Evolutionary conservation across 2,329 filamentous ascomycete genomes (phyloP).

Genomic region (Cordyceps tenuipes): DNA sequence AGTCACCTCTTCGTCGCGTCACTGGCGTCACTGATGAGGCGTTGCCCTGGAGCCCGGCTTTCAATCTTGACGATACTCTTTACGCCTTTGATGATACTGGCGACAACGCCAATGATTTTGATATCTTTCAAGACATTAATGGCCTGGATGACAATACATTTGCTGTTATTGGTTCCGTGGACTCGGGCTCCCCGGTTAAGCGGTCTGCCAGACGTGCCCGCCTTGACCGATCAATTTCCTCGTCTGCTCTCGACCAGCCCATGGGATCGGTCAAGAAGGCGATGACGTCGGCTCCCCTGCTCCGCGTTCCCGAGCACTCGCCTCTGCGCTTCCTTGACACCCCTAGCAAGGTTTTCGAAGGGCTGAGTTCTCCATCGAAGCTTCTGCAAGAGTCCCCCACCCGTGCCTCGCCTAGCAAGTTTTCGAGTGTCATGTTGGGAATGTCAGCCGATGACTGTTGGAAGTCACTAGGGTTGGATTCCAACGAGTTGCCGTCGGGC

Average conservation of each 20-base stretch:
- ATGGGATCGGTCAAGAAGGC: constrained; percentile 47
- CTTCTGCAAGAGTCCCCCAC: constrained; percentile 30
- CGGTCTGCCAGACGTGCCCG: constrained; percentile 51
- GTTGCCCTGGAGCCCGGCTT: constrained; percentile 58
- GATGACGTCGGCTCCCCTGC: constrained; percentile 39
- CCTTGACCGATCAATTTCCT: constrained; percentile 55
- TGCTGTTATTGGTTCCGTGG: constrained; percentile 36
- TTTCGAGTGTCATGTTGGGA: constrained; percentile 25
- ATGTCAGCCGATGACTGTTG: constrained; percentile 32
- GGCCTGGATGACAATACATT: constrained; percentile 23
- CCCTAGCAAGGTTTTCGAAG: constrained; percentile 49
- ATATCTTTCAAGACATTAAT: constrained; percentile 48
- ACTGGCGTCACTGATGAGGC: constrained; percentile 32
- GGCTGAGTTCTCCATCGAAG: constrained; percentile 48
- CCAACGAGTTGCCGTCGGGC: constrained; percentile 30
- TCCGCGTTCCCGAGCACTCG: constrained; percentile 38
- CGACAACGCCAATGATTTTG: constrained; percentile 46
- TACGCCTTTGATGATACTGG: constrained; percentile 43
- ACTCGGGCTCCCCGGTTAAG: constrained; percentile 59
- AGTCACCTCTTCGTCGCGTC: constrained; percentile 57
- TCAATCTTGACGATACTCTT: constrained; percentile 51
- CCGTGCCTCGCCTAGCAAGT: constrained; percentile 44
- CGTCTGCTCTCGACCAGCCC: constrained; percentile 53
- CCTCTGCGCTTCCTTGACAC: constrained; percentile 39
- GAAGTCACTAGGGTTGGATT: constrained; percentile 26